Conservation (phyloP, 1,139 yeast species). For the Zygoascus hellenicus region DNA sequence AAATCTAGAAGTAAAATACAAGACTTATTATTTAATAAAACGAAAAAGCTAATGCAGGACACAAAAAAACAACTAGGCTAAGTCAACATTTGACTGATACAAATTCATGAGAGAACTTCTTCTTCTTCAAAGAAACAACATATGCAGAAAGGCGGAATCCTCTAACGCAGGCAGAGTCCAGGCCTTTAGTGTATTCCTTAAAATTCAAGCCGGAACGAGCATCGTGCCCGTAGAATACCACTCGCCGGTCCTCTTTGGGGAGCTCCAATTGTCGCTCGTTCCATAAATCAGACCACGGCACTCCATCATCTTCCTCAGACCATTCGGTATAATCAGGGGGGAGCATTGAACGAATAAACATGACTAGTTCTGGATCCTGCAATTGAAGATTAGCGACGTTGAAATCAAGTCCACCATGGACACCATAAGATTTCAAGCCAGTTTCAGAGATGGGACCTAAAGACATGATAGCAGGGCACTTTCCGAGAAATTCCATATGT, state of each 20-base stretch:
- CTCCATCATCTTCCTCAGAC: constrained; percentile 45
- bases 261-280: constrained; percentile 44
- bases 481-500: constrained; percentile 53
- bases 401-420: constrained; percentile 76
- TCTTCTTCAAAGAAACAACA: constrained; percentile 36
- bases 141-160: constrained; percentile 69
- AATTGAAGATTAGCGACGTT: constrained; percentile 44
- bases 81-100: constrained; percentile 7
- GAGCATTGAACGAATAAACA: constrained; percentile 55
- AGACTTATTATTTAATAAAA: not conserved
- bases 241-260: constrained; percentile 35
- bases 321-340: constrained; percentile 54
- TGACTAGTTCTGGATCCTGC: constrained; percentile 57
- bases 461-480: constrained; percentile 57
- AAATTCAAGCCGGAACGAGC: constrained; percentile 70
- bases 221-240: constrained; percentile 88
- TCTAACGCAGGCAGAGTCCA: constrained; percentile 76
- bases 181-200: constrained; percentile 63
- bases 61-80: too few relatives aligned
- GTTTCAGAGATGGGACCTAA: constrained; percentile 56
- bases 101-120: constrained; percentile 6
- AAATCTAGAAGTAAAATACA: not conserved
- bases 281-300: constrained; percentile 61
- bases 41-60: too few relatives aligned
- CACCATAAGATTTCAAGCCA: constrained; percentile 53